Percentiles rank a stretch among this genome's conserved stretches.
Evolutionary conservation across 768 basidiomycete species (phyloP).

Genomic region (Leucosporidium yakuticum): DNA sequence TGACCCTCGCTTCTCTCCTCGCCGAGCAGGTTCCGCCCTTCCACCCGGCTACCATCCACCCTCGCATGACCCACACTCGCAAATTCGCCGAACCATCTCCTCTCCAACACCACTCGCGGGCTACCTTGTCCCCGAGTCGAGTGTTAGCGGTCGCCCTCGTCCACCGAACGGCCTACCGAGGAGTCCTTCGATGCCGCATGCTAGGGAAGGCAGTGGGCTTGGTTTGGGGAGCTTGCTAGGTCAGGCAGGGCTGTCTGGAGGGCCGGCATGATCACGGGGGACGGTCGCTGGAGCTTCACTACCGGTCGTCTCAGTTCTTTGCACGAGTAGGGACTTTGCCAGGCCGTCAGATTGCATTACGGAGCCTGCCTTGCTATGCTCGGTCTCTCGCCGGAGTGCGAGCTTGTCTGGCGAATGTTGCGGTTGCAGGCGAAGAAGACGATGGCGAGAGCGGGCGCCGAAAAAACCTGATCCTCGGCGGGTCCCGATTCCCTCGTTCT

Average conservation of each 20-base stretch:
- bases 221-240: background rate
- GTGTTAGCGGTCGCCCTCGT: background rate
- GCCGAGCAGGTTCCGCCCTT: background rate
- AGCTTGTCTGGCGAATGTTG: no score
- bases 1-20: background rate
- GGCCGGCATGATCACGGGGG: no score
- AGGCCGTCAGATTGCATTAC: no score
- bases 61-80: background rate
- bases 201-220: background rate
- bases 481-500: no score
- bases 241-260: background rate
- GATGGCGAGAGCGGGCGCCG: no score
- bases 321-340: no score
- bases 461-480: no score
- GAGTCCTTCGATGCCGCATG: background rate
- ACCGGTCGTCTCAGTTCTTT: no score
- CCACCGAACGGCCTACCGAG: background rate
- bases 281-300: no score
- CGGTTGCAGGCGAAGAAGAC: no score
- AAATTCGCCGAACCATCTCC: background rate
- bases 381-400: no score
- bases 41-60: conserved; percentile 2
- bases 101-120: background rate
- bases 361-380: no score
- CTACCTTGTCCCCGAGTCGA: background rate